Evolutionary conservation across 2,329 filamentous ascomycete genomes (phyloP).

Genomic region (Pyricularia pennisetigena): DNA sequence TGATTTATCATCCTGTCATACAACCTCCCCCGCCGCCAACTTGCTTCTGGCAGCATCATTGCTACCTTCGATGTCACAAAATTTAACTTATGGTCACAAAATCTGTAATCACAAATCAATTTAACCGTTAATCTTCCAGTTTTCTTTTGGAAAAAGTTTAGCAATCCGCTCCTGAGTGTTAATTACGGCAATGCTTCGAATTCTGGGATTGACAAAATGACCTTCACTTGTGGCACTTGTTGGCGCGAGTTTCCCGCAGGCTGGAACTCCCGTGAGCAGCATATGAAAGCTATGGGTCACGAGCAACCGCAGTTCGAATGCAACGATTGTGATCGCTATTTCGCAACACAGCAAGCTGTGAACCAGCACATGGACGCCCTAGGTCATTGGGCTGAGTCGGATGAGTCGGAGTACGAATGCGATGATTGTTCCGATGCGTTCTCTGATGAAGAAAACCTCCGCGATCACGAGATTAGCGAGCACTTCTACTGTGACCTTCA

Average conservation of each 20-base stretch:
- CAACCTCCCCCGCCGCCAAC: too few relatives aligned
- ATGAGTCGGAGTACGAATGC: background rate
- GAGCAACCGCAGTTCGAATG: conserved; percentile 2
- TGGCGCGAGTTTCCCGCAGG: conserved; percentile 24
- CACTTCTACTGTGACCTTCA: conserved; percentile 1
- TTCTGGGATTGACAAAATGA: background rate
- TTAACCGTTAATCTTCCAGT: too few relatives aligned
- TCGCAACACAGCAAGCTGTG: conserved; percentile 10
- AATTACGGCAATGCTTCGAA: too few relatives aligned
- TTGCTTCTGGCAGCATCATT: too few relatives aligned
- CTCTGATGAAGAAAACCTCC: background rate
- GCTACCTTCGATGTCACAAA: too few relatives aligned
- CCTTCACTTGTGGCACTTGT: conserved; percentile 9
- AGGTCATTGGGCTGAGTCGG: background rate
- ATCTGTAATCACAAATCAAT: too few relatives aligned
- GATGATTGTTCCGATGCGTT: background rate
- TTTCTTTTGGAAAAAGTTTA: too few relatives aligned
- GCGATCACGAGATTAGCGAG: background rate
- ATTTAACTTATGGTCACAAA: too few relatives aligned
- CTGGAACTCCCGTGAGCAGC: conserved; percentile 13
- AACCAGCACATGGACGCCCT: background rate
- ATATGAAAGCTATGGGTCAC: background rate
- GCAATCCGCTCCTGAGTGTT: too few relatives aligned
- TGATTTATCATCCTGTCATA: too few relatives aligned
- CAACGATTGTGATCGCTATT: conserved; percentile 18